Evolutionary conservation across 1,139 yeast genomes (phyloP), one percentile per base, ranked within the genome.

Genomic region (Tardiomyces depauwii): DNA sequence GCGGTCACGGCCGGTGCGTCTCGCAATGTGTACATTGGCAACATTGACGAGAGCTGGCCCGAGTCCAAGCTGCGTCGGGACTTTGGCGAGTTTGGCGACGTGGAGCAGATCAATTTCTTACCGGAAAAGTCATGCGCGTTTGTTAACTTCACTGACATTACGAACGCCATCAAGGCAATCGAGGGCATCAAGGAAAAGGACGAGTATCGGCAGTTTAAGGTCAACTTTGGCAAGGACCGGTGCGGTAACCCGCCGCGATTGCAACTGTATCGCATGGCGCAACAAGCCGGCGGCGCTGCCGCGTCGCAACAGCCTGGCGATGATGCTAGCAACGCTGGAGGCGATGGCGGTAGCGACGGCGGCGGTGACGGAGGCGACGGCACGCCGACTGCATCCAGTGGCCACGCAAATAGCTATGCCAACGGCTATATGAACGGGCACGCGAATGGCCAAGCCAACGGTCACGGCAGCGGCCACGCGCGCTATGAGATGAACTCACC

Each of bases 1-100:
- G 95, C 95, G 1, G 93, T 88, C n/a, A 77, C 91, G n/a, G 81
- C 82, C 45, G 96, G 96, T 41, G 97, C 96, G 1, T 78, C 89
- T 25, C 77, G 98, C 66, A 91, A 91, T 62, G 80, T 91, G 39
- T 91, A 89, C 63, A 77, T 91, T 53, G 96, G 97, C 30, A 80
- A 75, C 52, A 70, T 76, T 47, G 76, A 74, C 49, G 70, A 70
- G 38, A 71, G 75, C 52, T 82, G 80, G 63, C 67, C 71, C 32
- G 77, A 81, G 51, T 69, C 71, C 3, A 77, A 78, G 53, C 71
- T 89, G 53, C 74, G 95, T 54, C 70, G 72, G 13, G 91, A 83
- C 61, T 87, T 89, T 59, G 71, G 81, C 19, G 80, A 78, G 54
- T 88, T 77, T 67, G 98, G 98, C 39, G 95, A 86, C 55, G 83